A percentile compares a stretch with the other conserved stretches of the same genome.
Evolutionary conservation across 176 grass and related monocot species (phyloP).

Genomic region (Oryza glumipatula): DNA sequence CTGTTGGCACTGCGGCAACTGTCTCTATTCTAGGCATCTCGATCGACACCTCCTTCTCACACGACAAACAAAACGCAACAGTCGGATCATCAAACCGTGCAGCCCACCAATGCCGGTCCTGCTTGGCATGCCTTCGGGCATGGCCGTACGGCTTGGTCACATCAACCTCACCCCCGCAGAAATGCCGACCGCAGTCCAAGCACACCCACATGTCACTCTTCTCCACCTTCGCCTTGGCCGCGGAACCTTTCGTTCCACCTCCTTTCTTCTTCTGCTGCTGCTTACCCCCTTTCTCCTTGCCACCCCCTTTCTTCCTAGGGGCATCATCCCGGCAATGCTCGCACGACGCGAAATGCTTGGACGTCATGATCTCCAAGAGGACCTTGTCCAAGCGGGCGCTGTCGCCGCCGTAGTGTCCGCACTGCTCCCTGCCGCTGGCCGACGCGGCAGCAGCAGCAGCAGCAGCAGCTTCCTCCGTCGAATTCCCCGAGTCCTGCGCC

Average conservation of each 20-base stretch:
- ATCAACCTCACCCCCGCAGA: slow-evolving; percentile 71
- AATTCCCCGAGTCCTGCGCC: slow-evolving; percentile 30
- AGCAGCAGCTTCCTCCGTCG: slow-evolving; percentile 36
- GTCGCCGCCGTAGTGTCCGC: slow-evolving; percentile 59
- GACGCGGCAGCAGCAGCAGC: slow-evolving; percentile 15
- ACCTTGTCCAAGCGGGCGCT: slow-evolving; percentile 57
- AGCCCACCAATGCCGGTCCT: slow-evolving; percentile 81
- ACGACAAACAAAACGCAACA: slow-evolving; percentile 74
- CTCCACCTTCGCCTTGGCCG: slow-evolving; percentile 49
- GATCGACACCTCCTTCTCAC: slow-evolving; percentile 59
- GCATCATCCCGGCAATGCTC: slow-evolving; percentile 87
- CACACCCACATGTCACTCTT: slow-evolving; percentile 69
- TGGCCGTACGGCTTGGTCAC: slow-evolving; percentile 85
- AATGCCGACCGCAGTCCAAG: slow-evolving; percentile 72
- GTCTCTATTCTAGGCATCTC: slow-evolving; percentile 63
- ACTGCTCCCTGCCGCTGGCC: slow-evolving; percentile 56
- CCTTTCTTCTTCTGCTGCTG: slow-evolving; percentile 88
- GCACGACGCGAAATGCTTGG: slow-evolving; percentile 52
- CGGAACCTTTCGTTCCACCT: slow-evolving; percentile 14
- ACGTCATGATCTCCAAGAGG: slow-evolving; percentile 60
- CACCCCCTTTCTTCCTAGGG: slow-evolving; percentile 49
- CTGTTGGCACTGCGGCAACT: slow-evolving; percentile 20
- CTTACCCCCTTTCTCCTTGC: slow-evolving; percentile 58
- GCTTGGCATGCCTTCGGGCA: slow-evolving; percentile 86
- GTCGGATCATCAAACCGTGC: slow-evolving; percentile 53